These are phyloP conservation scores for Agrocybe chaxingu DNA, from an alignment of 768 basidiomycete species.

Conservation along the genomic window DNA sequence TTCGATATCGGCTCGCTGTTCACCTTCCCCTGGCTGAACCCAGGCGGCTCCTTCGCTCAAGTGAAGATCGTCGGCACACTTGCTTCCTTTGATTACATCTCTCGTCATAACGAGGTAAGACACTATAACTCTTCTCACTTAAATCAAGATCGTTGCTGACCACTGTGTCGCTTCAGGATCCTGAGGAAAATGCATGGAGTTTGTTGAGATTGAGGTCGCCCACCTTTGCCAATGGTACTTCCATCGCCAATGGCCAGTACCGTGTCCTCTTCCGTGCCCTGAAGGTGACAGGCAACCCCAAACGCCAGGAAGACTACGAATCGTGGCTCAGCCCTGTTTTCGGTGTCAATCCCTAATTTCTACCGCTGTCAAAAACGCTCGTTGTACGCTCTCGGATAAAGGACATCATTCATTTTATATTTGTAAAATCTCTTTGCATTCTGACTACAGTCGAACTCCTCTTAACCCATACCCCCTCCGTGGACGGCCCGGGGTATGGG, in stretches of 20 bases:
- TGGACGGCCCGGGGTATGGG: too few relatives aligned
- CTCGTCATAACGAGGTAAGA: constrained; percentile 44
- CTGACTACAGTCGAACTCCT: too few relatives aligned
- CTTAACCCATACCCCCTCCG: too few relatives aligned
- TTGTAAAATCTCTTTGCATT: too few relatives aligned
- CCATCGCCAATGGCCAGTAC: constrained; percentile 40
- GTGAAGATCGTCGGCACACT: constrained; percentile 45
- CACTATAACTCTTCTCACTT: not conserved
- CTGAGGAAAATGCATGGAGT: constrained; percentile 26
- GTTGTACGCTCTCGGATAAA: too few relatives aligned
- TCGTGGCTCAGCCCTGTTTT: constrained; percentile 43
- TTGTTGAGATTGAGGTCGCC: constrained; percentile 25
- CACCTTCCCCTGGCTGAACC: constrained; percentile 34
- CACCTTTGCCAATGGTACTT: constrained; percentile 41
- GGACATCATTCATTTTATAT: too few relatives aligned
- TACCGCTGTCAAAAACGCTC: too few relatives aligned
- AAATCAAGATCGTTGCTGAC: not conserved
- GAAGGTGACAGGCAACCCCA: constrained; percentile 39
- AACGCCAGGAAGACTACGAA: constrained; percentile 42
- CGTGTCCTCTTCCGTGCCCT: constrained; percentile 37
- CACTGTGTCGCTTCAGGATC: constrained; percentile 8
- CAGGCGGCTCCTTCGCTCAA: constrained; percentile 35
- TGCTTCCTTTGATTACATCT: constrained; percentile 40
- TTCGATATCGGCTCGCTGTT: constrained; percentile 25
- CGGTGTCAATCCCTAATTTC: constrained; percentile 29